Base-by-base conservation (phyloP, 129 eudicot species). In the Saussurea involucrata region DNA sequence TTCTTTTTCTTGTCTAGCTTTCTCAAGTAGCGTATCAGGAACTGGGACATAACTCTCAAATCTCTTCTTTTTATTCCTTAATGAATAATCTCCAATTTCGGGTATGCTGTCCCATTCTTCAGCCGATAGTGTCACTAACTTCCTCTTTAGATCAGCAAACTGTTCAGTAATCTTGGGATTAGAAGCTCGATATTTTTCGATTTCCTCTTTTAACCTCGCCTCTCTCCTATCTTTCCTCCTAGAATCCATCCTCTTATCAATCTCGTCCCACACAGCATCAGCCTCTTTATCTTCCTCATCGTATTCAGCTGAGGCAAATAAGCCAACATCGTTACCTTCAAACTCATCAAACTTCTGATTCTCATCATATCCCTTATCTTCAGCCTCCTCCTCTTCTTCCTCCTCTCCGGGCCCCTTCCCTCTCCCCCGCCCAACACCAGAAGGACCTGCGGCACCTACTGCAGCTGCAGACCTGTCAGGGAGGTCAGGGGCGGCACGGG, bases 231-330 rank as follows among this genome's bases (percentile, higher is more conserved):
- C 99, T 72, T 95, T 95, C 81, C 97, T 63, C 33, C 99, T 72
- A 5, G 89, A 89, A 82, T 95, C 99, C 99, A 95, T 92, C 87
- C 89, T 66, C 85, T 88, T 75, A 80, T 95, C 99, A 22, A 95
- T 90, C 42, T 81, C 88, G 40, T 88, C 99, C 99, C 99, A 95
- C 10, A 95, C 88, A 0, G 91, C 89, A 78, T 95, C 99, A 0
- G 99, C 99, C 66, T 92, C 99, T 49, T 83, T 88, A 75, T 91
- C 99, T 68, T 93, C 98, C 64, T 93, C 98, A 72, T 89, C 97
- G 15, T 95, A 95, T 75, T 95, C 99, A 0, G 97, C 96, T 0
- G 97, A 92, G 2, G 99, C 97, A 74, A 95, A 95, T 72, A 95
- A 61, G 3, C 97, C 99, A 0, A 92, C 99, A 74, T 95, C 99